A percentile compares a stretch with the other conserved stretches of the same genome.
Conservation (phyloP, 1,139 yeast genomes). For the Geotrichum restrictum region DNA sequence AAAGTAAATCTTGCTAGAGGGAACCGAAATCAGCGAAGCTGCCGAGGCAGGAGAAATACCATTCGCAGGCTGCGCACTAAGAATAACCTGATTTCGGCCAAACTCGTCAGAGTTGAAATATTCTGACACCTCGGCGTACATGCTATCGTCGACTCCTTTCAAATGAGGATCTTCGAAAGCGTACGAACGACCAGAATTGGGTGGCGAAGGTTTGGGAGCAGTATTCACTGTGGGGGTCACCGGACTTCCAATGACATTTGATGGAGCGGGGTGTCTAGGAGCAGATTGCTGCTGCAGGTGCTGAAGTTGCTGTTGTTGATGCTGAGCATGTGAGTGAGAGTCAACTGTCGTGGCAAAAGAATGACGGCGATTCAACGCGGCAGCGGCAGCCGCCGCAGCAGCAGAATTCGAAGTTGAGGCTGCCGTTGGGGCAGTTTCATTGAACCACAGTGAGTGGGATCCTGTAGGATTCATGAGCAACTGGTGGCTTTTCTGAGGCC, state of each 20-base stretch:
- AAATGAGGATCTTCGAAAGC: conserved; percentile 2
- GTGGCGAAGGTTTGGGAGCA: conserved; percentile 2
- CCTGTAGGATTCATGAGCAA: conserved; percentile 5
- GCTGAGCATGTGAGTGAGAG: not conserved
- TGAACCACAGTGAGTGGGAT: conserved; percentile 17
- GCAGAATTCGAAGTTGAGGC: not conserved
- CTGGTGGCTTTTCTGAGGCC: conserved; percentile 10
- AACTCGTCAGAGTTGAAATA: conserved; percentile 29
- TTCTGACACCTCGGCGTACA: conserved; percentile 7
- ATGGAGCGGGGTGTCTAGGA: not conserved
- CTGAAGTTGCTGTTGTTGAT: not conserved
- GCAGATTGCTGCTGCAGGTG: not conserved
- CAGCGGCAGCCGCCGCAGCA: conserved; percentile 16
- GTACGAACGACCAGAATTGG: conserved; percentile 2
- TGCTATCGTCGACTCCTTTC: not conserved
- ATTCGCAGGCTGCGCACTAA: not conserved
- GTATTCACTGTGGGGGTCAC: conserved; percentile 1
- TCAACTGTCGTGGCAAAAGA: conserved; percentile 17
- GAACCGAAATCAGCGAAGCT: conserved; percentile 29
- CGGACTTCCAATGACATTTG: not conserved
- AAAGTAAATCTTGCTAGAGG: conserved; percentile 48
- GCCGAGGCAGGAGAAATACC: conserved; percentile 18
- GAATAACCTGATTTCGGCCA: conserved; percentile 25
- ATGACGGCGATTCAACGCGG: conserved; percentile 14
- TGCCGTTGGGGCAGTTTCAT: not conserved